Evolutionary conservation across 129 eudicot species (phyloP).

Genomic region (Saposhnikovia divaricata): DNA sequence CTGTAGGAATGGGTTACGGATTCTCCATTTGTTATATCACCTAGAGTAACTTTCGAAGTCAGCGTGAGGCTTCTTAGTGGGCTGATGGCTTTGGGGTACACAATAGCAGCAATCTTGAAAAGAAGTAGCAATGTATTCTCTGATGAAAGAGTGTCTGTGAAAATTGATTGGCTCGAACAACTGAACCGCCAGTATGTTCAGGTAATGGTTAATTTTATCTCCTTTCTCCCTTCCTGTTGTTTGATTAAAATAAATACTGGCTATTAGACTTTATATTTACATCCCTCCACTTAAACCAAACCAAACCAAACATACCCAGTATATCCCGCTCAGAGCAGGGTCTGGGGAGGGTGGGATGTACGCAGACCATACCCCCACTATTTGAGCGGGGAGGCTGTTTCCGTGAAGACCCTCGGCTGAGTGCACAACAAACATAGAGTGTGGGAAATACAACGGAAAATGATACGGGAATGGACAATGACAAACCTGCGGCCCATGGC

Average conservation of each 20-base stretch:
- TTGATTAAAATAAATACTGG: not conserved
- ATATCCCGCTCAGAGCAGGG: too few relatives aligned
- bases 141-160: constrained; percentile 72
- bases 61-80: constrained; percentile 99
- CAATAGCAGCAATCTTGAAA: constrained; percentile 86
- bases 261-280: not conserved
- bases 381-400: too few relatives aligned
- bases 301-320: too few relatives aligned
- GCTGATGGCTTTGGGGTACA: constrained; percentile 94
- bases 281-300: too few relatives aligned
- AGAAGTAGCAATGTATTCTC: constrained; percentile 82
- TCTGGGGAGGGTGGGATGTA: too few relatives aligned
- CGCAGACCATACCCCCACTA: too few relatives aligned
- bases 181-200: constrained; percentile 77
- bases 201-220: constrained; percentile 26
- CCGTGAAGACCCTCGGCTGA: too few relatives aligned
- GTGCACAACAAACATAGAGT: too few relatives aligned
- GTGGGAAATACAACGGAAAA: too few relatives aligned
- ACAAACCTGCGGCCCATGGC: too few relatives aligned
- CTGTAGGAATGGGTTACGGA: constrained; percentile 89
- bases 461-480: too few relatives aligned
- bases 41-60: constrained; percentile 93
- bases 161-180: constrained; percentile 91
- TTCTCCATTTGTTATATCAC: constrained; percentile 89
- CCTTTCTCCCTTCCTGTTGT: not conserved